Evolutionary conservation across 2,329 filamentous ascomycete genomes (phyloP), one percentile per base, ranked within the genome.

Genomic region (Pseudogymnoascus sp.): DNA sequence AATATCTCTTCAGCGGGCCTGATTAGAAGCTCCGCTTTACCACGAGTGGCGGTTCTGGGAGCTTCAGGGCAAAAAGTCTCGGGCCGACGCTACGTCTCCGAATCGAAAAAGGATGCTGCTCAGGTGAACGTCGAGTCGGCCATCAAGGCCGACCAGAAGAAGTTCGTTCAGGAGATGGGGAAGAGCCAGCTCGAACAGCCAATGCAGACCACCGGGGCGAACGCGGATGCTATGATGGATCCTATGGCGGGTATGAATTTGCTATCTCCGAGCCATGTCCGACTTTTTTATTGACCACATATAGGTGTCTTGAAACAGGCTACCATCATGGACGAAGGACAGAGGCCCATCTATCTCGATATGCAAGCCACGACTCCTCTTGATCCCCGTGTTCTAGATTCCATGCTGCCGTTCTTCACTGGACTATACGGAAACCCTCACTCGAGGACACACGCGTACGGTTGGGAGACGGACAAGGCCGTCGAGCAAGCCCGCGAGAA

Each of bases 331-430:
- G 93, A 96, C 69, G 88, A 96, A 76, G 95, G 95, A 64, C 88
- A 90, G 66, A 83, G 95, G 65, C 95, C 95, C 40, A 97, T 99
- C 73, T 99, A 99, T 72, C 88, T 99, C 62, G 95, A 99, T 74
- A 96, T 96, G 88, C 95, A 99, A 78, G 91, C 95, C 37, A 99
- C 95, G 1, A 99, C 95, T 0, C 95, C 95, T 17, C 87, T 95
- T 65, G 95, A 99, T 71, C 95, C 95, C 23, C 86, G 95, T 68
- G 95, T 99, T 33, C 83, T 99, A 53, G 95, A 99, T 76, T 89
- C 91, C 63, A 99, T 99, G 95, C 83, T 99, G 44, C 95, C 95
- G 0, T 99, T 86, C 77, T 92, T 93, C 74, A 93, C 93, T 37
- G 92, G 93, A 67, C 84, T 96, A 59, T 99, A 96, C 74, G 95